Evolutionary conservation across 495 filamentous ascomycete species (phyloP), one percentile per base, ranked within the genome.

Genomic region (Penicillium coffeae): DNA sequence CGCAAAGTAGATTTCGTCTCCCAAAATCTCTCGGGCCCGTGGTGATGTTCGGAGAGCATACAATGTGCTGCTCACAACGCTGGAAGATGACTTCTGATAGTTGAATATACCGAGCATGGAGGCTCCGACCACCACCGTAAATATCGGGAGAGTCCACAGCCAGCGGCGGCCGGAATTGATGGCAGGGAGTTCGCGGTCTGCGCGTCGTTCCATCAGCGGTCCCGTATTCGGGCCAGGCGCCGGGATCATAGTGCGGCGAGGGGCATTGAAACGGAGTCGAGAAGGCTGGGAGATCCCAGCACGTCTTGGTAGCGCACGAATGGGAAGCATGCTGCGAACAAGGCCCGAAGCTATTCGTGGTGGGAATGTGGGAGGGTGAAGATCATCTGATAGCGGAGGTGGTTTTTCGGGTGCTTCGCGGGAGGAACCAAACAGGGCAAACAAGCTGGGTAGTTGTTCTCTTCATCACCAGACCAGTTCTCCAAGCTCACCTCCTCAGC

Each of bases 1-100:
- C 21, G 82, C 78, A 69, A 96, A 97, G 62, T 95, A 94, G 42
- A 98, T 90, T 70, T 96, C 86, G 62, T 96, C 89, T 19, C 93
- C 93, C 4, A 98, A 73, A 19, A 82, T 69, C 48, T 83, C 82
- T 42, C 89, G 81, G 30, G 90, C 93, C 44, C 73, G 68, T 6
- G 78, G 70, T 38, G 85, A 87, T 10, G 87, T 94, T 45, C 93
- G 88, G 36, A 98, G 78, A 1, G 92, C 85, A 73, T 96, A 98
- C 1, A 98, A 77, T 5, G 88, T 92, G 37, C 86, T 87, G 48
- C 78, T 82, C 3, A 96, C 89, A 10, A 96, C 82, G 44, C 85
- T 86, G 14, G 81, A 87, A 2, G 86, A 88, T 2, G 82, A 78
- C 63, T 96, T 96, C 60, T 98, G 92, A 78, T 98, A 97, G 75